Base-by-base conservation (phyloP, 78 protist genomes). In the Emiliania huxleyi region DNA sequence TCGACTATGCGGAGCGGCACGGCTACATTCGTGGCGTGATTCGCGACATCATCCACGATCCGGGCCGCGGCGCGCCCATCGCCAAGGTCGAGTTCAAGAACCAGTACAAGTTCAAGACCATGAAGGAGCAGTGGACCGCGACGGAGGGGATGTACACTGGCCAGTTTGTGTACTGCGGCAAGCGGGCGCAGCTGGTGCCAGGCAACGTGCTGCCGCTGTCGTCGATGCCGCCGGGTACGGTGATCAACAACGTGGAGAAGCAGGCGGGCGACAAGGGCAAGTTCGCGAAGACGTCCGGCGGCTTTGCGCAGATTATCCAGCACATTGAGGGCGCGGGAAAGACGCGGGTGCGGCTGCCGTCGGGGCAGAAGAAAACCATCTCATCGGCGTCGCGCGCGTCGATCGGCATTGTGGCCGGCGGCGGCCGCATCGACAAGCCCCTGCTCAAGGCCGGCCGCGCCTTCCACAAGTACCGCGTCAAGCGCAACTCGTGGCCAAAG, bases 51-150 rank as follows among this genome's bases (percentile, higher is more conserved):
- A 96, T 98, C 94, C 99, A 99, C 98, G 99, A 99, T 85, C 98
- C 99, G 71, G 99, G 99, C 1, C 96, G 99, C 92, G 99, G 99
- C 89, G 99, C 99, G 43, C 99, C 99, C 46, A 96, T 99, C 21
- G 99, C 99, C 52, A 87, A 43, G 81, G 98, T 99, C 87, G 93
- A 91, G 91, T 99, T 99, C 99, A 97, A 98, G 91, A 89, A 97
- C 94, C 96, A 98, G 42, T 94, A 97, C 96, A 92, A 91, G 92
- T 98, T 93, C 90, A 44, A 55, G 84, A 23, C 79, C 37, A 90
- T 91, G 91, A 96, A 94, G 90, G 98, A 97, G 96, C 56, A 91
- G 33, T 96, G 99, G 96, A 90, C 98, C 69, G 99, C 99, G 48
- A 96, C 99, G 40, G 99, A 99, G 97, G 99, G 99, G 69, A 95